Evolutionary conservation across 2,329 filamentous ascomycete genomes (phyloP).

Genomic region (Huntiella bhutanensis): DNA sequence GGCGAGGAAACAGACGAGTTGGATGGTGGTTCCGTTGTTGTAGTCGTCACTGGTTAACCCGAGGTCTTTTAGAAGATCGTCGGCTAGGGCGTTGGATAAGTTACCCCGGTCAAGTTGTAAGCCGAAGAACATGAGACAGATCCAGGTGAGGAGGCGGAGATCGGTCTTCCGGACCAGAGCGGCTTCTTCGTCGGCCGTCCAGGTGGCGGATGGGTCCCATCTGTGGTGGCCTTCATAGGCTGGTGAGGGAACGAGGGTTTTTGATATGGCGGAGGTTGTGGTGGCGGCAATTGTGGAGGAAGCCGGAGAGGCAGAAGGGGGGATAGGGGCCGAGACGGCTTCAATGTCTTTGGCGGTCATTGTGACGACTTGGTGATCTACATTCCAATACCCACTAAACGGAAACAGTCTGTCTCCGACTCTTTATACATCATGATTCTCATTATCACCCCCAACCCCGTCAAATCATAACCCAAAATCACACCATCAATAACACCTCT

Average conservation of each 20-base stretch:
- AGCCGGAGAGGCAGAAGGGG: background rate
- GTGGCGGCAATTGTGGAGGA: background rate
- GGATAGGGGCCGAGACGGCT: background rate
- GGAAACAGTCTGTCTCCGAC: no score
- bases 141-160: conserved; percentile 22
- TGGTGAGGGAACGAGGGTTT: conserved; percentile 14
- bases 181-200: conserved; percentile 38
- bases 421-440: no score
- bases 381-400: no score
- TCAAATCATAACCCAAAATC: no score
- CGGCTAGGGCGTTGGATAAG: conserved; percentile 40
- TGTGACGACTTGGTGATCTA: no score
- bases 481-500: no score
- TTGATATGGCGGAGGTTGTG: conserved; percentile 3
- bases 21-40: conserved; percentile 39
- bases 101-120: conserved; percentile 47
- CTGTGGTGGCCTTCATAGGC: conserved; percentile 24
- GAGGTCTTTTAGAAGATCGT: conserved; percentile 39
- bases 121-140: conserved; percentile 38
- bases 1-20: conserved; percentile 32
- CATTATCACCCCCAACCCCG: no score
- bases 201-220: conserved; percentile 23
- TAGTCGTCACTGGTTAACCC: conserved; percentile 31
- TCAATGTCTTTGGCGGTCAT: conserved; percentile 6
- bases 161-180: conserved; percentile 29